Evolutionary conservation across 495 filamentous ascomycete genomes (phyloP), one percentile per base, ranked within the genome.

Genomic region (Xylaria palmicola): DNA sequence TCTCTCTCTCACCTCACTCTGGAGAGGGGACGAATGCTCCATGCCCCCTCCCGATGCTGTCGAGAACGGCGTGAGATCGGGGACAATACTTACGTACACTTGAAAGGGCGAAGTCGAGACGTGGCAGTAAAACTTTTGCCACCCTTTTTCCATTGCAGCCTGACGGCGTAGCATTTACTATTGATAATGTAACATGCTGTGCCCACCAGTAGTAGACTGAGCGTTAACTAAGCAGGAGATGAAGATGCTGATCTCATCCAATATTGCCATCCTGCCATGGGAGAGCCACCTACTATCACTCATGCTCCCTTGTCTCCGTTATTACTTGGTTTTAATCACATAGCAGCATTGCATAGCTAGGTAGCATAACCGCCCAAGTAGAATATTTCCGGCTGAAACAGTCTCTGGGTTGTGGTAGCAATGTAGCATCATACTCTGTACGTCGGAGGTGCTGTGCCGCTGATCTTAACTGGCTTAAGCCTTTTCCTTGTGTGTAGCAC

Each of bases 381-480:
- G 2, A 20, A 53, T 58, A 48, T 26, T 49, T 40, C 43, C 32
- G 56, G 57, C 57, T 60, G 57, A 60, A 60, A 60, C 48, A 52
- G 57, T 60, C 36, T 60, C 57, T 60, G 47, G 47, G 36, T 20
- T 24, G 41, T 43, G 57, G 57, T 52, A 52, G 32, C 57, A 57
- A 36, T 22, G 19, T 48, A 36, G 32, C 57, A 57, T 48, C 20
- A 27, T 48, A 36, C 13, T 47, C 24, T 20, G 20, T 40, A 7
- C 22, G n/a, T 60, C 37, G 47, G 57, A 52, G 57, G 26, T 44
- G 47, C 36, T 52, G 57, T 37, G 44, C 57, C 37, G 57, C 48
- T 36, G 57, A 60, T 60, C 57, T 60, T 60, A 44, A 34, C 57
- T 60, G 37, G 53, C 53, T 56, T 34, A n/a, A 44, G 24, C 20